Base-by-base conservation (phyloP, 2,329 filamentous ascomycete genomes). In the Penicillium sp. region DNA sequence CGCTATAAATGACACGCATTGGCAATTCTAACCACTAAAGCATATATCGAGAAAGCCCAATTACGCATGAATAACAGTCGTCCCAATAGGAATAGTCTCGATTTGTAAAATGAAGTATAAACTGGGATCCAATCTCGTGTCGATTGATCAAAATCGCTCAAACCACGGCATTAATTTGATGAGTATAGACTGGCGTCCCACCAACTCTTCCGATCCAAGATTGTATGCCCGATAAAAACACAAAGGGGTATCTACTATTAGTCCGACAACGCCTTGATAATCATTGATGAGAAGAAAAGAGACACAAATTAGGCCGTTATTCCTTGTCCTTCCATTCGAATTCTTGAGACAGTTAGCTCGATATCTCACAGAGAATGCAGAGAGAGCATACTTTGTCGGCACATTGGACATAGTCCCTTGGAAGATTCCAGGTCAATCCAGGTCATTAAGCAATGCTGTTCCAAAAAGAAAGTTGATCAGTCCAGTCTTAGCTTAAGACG, bases 351-450 rank as follows among this genome's bases (percentile, higher is more conserved):
- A 14, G 46, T 69, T 58, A 64, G 64, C 63, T 54, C 58, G 4
- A 34, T 13, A 20, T 20, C 29, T 37, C 9, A 22, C 5, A 5
- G 39, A 11, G 45, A 32, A 18, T 2, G 34, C 4, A 50, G 14
- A 26, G 29, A 16, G 31, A 51, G 70, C 81, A 66, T 82, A 94
- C 91, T 91, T 75, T 97, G 94, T 64, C 94, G 85, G 72, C 94
- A 99, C 94, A 99, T 97, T 29, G 94, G 94, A 72, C 94, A 99
- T 61, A 97, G 89, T 22, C 93, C 93, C 67, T 92, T 93, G 29
- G 92, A 90, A 13, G 90, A 87, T 61, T 97, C 94, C 73, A 97
- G 92, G 69, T 94, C 90, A 66, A 99, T 91, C 94, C 94, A 99
- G 69, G 72, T 74, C 66, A 74, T 65, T 9, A 99, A 94, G 75